These are phyloP conservation scores for Coniochaeta ligniaria DNA, from an alignment of 2,329 filamentous ascomycete species.

Conservation along the genomic window DNA sequence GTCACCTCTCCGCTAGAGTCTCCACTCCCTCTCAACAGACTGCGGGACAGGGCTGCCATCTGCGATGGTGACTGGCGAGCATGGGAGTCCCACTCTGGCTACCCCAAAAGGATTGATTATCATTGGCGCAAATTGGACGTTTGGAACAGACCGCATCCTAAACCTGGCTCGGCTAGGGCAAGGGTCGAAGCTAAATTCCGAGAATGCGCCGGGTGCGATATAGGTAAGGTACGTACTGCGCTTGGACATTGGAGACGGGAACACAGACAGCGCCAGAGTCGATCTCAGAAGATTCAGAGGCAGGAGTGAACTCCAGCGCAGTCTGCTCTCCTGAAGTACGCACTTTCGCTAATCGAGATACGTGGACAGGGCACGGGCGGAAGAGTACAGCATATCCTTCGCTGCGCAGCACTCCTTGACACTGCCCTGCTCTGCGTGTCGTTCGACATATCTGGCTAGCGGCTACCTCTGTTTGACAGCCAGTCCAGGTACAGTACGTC, in stretches of 20 bases:
- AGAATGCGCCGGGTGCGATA: slow-evolving; percentile 16
- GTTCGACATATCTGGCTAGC: background rate
- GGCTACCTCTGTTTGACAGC: background rate
- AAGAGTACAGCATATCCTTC: background rate
- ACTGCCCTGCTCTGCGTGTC: too few relatives aligned
- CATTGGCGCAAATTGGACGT: background rate
- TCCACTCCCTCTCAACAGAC: background rate
- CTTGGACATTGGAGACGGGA: too few relatives aligned
- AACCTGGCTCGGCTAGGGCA: background rate
- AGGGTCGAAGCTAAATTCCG: slow-evolving; percentile 14
- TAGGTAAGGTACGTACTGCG: slow-evolving; percentile 2
- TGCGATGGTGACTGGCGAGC: background rate
- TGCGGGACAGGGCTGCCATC: too few relatives aligned
- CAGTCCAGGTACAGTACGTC: background rate
- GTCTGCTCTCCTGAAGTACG: background rate
- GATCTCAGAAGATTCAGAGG: too few relatives aligned
- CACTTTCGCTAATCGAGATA: too few relatives aligned
- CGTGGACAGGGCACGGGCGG: background rate
- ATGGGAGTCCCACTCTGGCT: background rate
- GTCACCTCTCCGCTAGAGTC: background rate
- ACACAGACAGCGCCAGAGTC: too few relatives aligned
- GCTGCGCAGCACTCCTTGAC: background rate
- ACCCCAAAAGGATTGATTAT: background rate
- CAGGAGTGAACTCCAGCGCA: background rate
- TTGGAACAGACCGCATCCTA: background rate